phyloP scores from a whole-genome alignment of 2,329 filamentous ascomycete species.

The Neofusicoccum cordaticola region DNA sequence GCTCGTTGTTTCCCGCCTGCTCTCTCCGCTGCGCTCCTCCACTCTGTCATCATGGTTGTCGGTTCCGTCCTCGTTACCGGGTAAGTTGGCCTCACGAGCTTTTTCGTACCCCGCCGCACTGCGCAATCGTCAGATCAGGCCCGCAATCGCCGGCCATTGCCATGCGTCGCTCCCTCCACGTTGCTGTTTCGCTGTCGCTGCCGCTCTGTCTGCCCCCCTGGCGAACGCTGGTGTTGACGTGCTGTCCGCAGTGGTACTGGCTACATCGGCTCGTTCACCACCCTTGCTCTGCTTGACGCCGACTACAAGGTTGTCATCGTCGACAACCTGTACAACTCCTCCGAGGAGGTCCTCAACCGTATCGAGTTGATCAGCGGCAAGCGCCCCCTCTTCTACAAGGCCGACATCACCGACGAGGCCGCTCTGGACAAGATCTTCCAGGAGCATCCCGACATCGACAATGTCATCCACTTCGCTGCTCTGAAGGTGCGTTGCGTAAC shows the following conservation, averaged over 20 bases:
- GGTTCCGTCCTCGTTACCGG: slow-evolving; percentile 90
- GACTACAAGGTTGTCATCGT: slow-evolving; percentile 96
- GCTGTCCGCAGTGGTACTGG: slow-evolving; percentile 73
- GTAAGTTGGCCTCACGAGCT: slow-evolving; percentile 53
- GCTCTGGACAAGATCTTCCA: slow-evolving; percentile 83
- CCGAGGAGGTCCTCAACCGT: slow-evolving; percentile 83
- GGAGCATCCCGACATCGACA: slow-evolving; percentile 90
- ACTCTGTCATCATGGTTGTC: slow-evolving; percentile 59
- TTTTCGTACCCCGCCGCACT: neutral
- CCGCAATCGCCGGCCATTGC: neutral
- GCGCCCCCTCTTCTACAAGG: slow-evolving; percentile 77
- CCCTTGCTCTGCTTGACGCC: slow-evolving; percentile 85
- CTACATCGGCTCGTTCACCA: slow-evolving; percentile 98
- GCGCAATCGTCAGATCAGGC: slow-evolving; percentile 4
- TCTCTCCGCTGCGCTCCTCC: neutral
- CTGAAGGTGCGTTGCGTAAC: slow-evolving; percentile 67
- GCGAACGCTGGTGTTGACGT: slow-evolving; percentile 1
- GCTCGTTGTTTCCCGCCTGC: neutral
- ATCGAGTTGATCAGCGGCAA: slow-evolving; percentile 92
- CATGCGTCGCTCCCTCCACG: slow-evolving; percentile 10
- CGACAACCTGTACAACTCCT: slow-evolving; percentile 97
- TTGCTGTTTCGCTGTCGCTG: neutral
- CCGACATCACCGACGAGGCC: slow-evolving; percentile 83
- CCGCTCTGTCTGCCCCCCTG: neutral
- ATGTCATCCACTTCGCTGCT: slow-evolving; percentile 97